phyloP scores from a whole-genome alignment of 768 basidiomycete species.

The Trametopsis cervina region DNA sequence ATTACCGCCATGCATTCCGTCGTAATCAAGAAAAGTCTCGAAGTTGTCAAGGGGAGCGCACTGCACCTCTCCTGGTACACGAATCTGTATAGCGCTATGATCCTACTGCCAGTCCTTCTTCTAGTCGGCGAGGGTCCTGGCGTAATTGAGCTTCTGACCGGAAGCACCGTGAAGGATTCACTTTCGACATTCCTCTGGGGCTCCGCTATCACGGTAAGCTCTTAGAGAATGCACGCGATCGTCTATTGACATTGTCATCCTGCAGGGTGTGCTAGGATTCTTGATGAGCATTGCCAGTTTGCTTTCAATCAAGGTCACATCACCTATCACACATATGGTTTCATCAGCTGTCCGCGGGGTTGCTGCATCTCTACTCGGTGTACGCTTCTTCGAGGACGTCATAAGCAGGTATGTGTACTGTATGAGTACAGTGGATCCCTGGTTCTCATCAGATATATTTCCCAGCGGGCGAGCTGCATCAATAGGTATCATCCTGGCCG shows the following conservation, averaged over 20 bases:
- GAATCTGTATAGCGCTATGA: conserved; percentile 70
- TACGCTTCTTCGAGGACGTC: conserved; percentile 75
- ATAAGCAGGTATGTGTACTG: conserved; percentile 58
- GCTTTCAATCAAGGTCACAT: conserved; percentile 94
- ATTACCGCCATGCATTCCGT: conserved; percentile 90
- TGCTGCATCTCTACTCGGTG: conserved; percentile 77
- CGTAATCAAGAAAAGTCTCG: conserved; percentile 84
- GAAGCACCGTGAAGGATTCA: conserved; percentile 34
- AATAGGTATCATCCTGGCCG: conserved; percentile 72
- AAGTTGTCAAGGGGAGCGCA: conserved; percentile 76
- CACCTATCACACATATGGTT: conserved; percentile 96
- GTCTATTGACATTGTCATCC: neutral
- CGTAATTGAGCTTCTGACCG: conserved; percentile 54
- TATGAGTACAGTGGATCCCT: neutral
- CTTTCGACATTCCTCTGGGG: conserved; percentile 71
- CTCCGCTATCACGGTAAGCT: conserved; percentile 69
- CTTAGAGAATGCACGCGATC: too few relatives aligned
- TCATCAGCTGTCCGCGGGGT: conserved; percentile 95
- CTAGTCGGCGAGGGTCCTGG: conserved; percentile 70
- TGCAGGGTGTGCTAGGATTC: conserved; percentile 87
- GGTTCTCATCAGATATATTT: neutral
- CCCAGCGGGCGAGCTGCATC: conserved; percentile 73
- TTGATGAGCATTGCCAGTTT: conserved; percentile 91
- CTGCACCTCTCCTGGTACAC: conserved; percentile 88
- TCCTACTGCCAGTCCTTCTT: conserved; percentile 67